Evolutionary conservation across 192 early-diverging fungal genomes (phyloP).

Genomic region (Coemansia sp.): DNA sequence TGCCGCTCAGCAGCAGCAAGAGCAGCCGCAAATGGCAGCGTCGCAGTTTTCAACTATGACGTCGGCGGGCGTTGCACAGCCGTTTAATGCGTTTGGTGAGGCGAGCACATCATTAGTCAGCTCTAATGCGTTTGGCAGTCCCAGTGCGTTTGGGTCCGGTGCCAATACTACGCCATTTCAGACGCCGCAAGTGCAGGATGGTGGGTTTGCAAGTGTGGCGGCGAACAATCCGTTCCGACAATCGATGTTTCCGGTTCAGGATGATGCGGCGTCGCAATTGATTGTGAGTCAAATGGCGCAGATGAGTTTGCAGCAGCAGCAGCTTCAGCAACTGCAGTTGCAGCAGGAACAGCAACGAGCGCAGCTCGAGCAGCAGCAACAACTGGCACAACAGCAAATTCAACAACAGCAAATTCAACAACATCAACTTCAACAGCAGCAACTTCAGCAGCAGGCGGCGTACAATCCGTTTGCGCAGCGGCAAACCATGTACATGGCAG

Average conservation of each 20-base stretch:
- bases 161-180: constrained; percentile 4
- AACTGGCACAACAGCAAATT: constrained; percentile 10
- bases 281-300: constrained; percentile 39
- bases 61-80: constrained; percentile 2
- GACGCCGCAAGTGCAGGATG: not conserved
- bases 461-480: constrained; percentile 53
- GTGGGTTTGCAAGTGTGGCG: constrained; percentile 17
- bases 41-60: not conserved
- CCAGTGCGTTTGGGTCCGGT: constrained; percentile 1
- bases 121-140: constrained; percentile 3
- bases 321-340: constrained; percentile 15
- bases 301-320: constrained; percentile 27
- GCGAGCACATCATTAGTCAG: not conserved
- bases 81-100: constrained; percentile 24
- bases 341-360: constrained; percentile 37
- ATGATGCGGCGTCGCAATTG: constrained; percentile 16
- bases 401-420: constrained; percentile 17
- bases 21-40: constrained; percentile 9
- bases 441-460: constrained; percentile 17
- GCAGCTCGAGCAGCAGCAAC: constrained; percentile 20
- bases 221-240: constrained; percentile 53
- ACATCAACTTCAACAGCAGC: constrained; percentile 9
- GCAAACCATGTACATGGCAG: constrained; percentile 49
- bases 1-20: constrained; percentile 19
- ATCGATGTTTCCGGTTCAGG: constrained; percentile 44